Conservation (phyloP, 257 asterid species). For the Solanum arcanum region DNA sequence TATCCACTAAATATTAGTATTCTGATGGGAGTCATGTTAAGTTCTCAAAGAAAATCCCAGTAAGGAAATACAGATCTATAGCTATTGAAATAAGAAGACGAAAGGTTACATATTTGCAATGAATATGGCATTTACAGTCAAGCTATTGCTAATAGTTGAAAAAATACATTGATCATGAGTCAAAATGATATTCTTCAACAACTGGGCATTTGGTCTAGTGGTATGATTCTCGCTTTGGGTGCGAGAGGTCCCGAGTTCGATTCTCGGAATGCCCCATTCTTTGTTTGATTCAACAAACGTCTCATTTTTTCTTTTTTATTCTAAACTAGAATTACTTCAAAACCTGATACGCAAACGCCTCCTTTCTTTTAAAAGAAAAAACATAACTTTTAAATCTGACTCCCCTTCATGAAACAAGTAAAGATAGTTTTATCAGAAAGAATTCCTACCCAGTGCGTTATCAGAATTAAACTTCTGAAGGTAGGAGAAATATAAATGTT, state of each 20-base stretch:
- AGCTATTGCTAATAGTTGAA: not conserved
- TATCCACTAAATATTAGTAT: not conserved
- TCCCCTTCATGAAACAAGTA: too few relatives aligned
- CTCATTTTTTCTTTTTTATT: too few relatives aligned
- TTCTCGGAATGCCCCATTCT: conserved; percentile 71
- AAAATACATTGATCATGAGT: not conserved
- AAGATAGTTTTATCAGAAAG: too few relatives aligned
- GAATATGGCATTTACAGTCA: not conserved
- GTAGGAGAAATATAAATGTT: too few relatives aligned
- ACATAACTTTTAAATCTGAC: too few relatives aligned
- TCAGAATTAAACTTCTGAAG: too few relatives aligned
- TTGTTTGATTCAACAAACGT: too few relatives aligned
- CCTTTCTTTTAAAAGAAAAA: too few relatives aligned
- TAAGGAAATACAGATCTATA: not conserved
- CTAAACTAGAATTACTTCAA: too few relatives aligned
- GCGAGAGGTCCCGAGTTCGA: conserved; percentile 77
- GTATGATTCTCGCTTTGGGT: conserved; percentile 84
- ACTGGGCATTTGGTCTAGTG: conserved; percentile 82
- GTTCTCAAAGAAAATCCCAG: not conserved
- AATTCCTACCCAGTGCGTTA: too few relatives aligned
- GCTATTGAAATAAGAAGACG: not conserved
- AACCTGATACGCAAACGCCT: too few relatives aligned
- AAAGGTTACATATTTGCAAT: not conserved
- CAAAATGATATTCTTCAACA: not conserved
- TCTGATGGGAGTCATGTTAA: not conserved